Evolutionary conservation across 768 basidiomycete species (phyloP), one percentile per base, ranked within the genome.

Genomic region (Dentipellis sp.): DNA sequence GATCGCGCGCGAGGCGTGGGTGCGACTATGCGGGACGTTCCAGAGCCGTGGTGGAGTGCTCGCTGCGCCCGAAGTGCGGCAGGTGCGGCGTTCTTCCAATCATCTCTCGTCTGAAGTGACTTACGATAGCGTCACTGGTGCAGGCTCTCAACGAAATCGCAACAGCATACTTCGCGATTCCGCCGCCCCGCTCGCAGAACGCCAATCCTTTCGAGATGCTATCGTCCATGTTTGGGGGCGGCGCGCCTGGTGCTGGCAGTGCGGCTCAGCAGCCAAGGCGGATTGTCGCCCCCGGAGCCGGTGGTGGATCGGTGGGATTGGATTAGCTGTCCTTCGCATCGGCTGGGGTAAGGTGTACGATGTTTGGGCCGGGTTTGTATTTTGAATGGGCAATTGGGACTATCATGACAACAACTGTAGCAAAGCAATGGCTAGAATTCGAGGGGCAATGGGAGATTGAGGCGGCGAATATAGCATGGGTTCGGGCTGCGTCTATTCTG

Each of bases 201-300:
- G 82, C 75, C 7, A 95, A 95, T 66, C 87, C 94, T 5, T 69
- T 97, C 51, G 91, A 94, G 29, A 88, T 97, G 78, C 72, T 98
- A 70, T 90, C 92, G 4, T 84, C 86, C 4, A 73, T 97, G 67
- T 87, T 98, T 57, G 94, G 94, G 23, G 91, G 91, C 7, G 68
- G 74, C 35, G 66, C 66, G 7, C 52, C 59, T 6, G 53, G 54
- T n/a, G 50, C 48, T 5, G 35, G 21, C 29, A 29, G 29, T 29
- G 29, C 29, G 29, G 3, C 29, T 6, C 29, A 29, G 6, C 29
- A 29, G 29, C 29, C 29, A 29, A 29, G 29, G 6, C 29, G 29
- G 3, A 29, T 29, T 29, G 29, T 29, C 29, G 29, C 29, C 29
- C 29, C 29, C 29, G 29, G 29, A 29, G 29, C 3, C 29, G 29